Evolutionary conservation across 441 rosid species (phyloP), one percentile per base, ranked within the genome.

Genomic region (Geranium incanum): DNA sequence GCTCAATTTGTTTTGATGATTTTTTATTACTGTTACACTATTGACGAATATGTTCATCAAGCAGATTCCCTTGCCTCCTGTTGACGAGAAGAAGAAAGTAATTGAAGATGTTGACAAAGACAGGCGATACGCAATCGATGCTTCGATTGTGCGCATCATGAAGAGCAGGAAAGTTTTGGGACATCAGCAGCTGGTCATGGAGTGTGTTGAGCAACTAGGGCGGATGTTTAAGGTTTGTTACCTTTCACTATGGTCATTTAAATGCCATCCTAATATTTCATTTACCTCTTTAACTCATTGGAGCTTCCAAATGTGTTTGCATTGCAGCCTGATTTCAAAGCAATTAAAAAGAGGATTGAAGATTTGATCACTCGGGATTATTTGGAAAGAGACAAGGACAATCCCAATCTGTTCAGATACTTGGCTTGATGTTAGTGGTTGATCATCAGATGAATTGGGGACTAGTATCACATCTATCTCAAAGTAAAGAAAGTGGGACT

Each of bases 71-170:
- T 92, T 94, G 15, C 97, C 98, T 28, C 93, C 89, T 0, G 87
- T 92, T n/a, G 98, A 90, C 76, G 98, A 94, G 74, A 83, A 91
- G 79, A 92, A 85, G 86, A 94, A 88, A 72, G 89, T 94, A 9
- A 85, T 92, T 52, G 98, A 94, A 80, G 97, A 92, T 68, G 97
- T 92, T 0, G 92, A 92, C 72, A 94, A 90, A 82, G 98, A 88
- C 78, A 80, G 97, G 48, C 85, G 94, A 21, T 90, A 88, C 75
- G 97, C 96, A 0, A 87, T 92, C 72, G 99, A 95, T 80, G 99
- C 99, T 39, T 91, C 99, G 39, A 85, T 95, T 66, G 99, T 95
- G 9, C 93, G 99, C 55, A 92, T 95, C 73, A 92, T 95, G 99
- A 95, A 95, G 88, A 85, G 93, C 64, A 77, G 97, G 78, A 89